Base-by-base conservation (phyloP, 73 alveolate genomes). In the Diophrys appendiculata region DNA sequence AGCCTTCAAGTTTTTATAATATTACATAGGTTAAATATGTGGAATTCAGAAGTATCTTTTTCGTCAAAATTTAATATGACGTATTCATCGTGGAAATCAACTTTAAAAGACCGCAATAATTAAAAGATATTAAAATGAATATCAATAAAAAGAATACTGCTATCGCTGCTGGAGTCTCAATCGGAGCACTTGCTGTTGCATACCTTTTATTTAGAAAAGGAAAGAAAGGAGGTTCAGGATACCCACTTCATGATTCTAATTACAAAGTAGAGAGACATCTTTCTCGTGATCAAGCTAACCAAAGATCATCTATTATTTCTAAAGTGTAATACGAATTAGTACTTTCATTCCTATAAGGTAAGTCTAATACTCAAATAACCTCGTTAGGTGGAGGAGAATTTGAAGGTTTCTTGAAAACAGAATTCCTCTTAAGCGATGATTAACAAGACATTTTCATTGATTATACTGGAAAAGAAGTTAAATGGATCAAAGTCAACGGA, bases 281-380 rank as follows among this genome's bases (percentile, higher is more conserved):
- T 23, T 22, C 81, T n/a, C 33, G 71, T 43, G 81, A 34, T 43
- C 56, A 72, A 22, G 81, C 81, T 34, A 30, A 52, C 18, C 72
- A 18, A 52, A 34, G 81, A 34, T 23, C 33, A 29, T 11, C 32
- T 5, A 28, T 52, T 3, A 29, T 72, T 32, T 33, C 81, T 22
- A 31, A 52, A 23, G 71, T 52, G 18, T 0, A 25, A 3, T 72
- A 72, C 53, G 72, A 72, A 43, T 54, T 72, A n/a, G 81, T 72
- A 8, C 69, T 72, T 11, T 33, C 81, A 29, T 72, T 72, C 53
- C 0, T 72, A 1, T 43, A 24, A 43, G 28, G 54, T 72, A 65
- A 72, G 24, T 32, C 35, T 22, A 8, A 53, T 1, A 32, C 35
- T 14, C 54, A 33, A 72, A 53, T 43, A 43, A 43, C 18, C 60